phyloP scores from a whole-genome alignment of 352 stramenopile species.

The Globisporangium uncinulatum region DNA sequence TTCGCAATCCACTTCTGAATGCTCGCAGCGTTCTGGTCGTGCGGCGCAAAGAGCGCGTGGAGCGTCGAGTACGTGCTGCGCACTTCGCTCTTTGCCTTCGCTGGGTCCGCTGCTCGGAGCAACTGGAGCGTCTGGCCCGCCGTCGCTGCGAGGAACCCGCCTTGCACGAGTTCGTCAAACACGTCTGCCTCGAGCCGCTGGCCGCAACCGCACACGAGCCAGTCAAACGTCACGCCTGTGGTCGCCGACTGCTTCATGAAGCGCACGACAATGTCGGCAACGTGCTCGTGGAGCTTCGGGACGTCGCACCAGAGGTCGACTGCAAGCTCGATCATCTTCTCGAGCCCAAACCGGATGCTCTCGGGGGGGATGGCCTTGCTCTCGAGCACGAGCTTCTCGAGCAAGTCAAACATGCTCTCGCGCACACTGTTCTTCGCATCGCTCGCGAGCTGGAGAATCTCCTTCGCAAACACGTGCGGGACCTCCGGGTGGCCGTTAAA shows the following conservation, averaged over 20 bases:
- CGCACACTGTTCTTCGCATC: conserved; percentile 58
- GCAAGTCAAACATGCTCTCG: conserved; percentile 57
- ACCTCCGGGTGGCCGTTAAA: conserved; percentile 61
- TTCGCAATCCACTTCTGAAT: conserved; percentile 69
- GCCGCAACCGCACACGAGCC: conserved; percentile 47
- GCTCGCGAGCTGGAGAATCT: conserved; percentile 50
- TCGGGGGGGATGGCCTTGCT: conserved; percentile 52
- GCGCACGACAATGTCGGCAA: conserved; percentile 59
- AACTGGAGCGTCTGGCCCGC: conserved; percentile 42
- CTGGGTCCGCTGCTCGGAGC: conserved; percentile 29
- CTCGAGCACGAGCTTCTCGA: conserved; percentile 60
- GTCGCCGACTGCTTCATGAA: conserved; percentile 58
- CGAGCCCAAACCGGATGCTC: conserved; percentile 49
- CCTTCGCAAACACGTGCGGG: conserved; percentile 43
- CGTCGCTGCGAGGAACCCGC: conserved; percentile 55
- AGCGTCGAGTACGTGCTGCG: conserved; percentile 46
- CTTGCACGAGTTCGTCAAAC: conserved; percentile 63
- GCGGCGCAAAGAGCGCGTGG: conserved; percentile 47
- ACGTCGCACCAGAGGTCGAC: conserved; percentile 80
- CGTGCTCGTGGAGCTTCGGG: conserved; percentile 72
- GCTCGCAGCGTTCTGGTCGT: conserved; percentile 41
- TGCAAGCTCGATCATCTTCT: conserved; percentile 50
- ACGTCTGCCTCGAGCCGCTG: conserved; percentile 46
- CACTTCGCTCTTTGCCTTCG: conserved; percentile 48
- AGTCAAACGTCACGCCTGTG: conserved; percentile 65